These are phyloP conservation scores for Biscogniauxia mediterranea DNA, from an alignment of 2,329 filamentous ascomycete species.

Conservation along the genomic window DNA sequence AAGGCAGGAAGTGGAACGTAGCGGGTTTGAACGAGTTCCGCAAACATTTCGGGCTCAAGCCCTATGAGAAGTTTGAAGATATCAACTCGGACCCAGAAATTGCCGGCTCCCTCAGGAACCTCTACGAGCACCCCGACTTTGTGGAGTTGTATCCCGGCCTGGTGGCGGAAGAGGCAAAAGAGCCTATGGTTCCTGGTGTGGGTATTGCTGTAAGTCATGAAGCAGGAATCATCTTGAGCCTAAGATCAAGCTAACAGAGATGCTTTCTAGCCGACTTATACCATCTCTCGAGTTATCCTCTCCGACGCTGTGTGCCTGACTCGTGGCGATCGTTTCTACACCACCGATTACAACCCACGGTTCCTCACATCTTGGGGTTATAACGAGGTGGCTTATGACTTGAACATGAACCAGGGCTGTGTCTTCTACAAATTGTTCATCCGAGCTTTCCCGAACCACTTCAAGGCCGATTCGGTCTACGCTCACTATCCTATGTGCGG, in stretches of 20 bases:
- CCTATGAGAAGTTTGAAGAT: slow-evolving; percentile 75
- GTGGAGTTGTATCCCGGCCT: slow-evolving; percentile 81
- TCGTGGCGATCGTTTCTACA: slow-evolving; percentile 76
- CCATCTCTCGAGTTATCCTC: slow-evolving; percentile 72
- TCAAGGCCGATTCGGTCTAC: slow-evolving; percentile 75
- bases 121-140: slow-evolving; percentile 77
- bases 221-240: not conserved
- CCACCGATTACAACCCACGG: slow-evolving; percentile 70
- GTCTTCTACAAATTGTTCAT: slow-evolving; percentile 83
- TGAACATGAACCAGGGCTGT: slow-evolving; percentile 74
- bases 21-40: slow-evolving; percentile 83
- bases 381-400: slow-evolving; percentile 70
- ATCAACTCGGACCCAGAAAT: slow-evolving; percentile 77
- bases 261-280: slow-evolving; percentile 59
- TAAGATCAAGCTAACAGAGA: slow-evolving; percentile 5
- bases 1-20: slow-evolving; percentile 73
- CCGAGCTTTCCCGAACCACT: slow-evolving; percentile 77
- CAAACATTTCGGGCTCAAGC: slow-evolving; percentile 75
- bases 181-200: slow-evolving; percentile 70
- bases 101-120: slow-evolving; percentile 60
- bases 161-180: slow-evolving; percentile 72
- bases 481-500: slow-evolving; percentile 69
- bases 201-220: slow-evolving; percentile 56
- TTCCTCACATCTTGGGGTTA: slow-evolving; percentile 84
- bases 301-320: slow-evolving; percentile 79